A percentile compares a stretch with the other conserved stretches of the same genome.
Conservation (phyloP, 371 early-diverging fungal genomes). For the Mortierella sp. region DNA sequence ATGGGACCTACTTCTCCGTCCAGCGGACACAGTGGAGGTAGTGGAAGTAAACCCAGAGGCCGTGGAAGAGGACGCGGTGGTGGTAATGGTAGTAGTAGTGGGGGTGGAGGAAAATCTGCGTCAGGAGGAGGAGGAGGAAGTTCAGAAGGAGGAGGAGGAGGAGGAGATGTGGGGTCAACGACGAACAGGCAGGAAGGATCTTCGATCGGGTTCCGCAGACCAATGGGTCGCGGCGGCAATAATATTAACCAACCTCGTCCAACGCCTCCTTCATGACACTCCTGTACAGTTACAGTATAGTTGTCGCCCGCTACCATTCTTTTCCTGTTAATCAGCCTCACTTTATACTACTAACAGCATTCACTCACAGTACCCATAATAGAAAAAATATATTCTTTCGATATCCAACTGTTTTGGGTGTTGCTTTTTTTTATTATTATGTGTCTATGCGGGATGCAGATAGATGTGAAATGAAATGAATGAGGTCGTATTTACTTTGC, state of each 20-base stretch:
- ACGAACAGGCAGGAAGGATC: constrained; percentile 14
- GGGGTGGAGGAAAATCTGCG: background rate
- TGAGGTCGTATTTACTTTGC: background rate
- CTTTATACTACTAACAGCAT: background rate
- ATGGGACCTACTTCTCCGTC: constrained; percentile 20
- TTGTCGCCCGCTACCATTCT: background rate
- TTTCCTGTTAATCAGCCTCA: background rate
- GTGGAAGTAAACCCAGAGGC: background rate
- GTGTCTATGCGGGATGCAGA: too few relatives aligned
- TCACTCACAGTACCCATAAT: background rate
- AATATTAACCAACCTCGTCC: background rate
- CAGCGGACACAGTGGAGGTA: background rate
- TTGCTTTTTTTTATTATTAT: background rate
- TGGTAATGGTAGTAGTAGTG: background rate
- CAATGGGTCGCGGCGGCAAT: background rate
- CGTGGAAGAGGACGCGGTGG: constrained; percentile 7
- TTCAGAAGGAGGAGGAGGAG: background rate
- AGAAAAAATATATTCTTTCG: background rate
- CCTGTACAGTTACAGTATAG: background rate
- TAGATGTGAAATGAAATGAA: too few relatives aligned
- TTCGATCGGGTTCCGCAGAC: constrained; percentile 39
- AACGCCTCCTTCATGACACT: background rate
- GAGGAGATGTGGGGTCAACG: constrained; percentile 6
- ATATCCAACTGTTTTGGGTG: background rate
- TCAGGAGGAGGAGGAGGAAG: background rate